Conservation (phyloP, 352 stramenopile species). For the Phytophthora tentaculata region DNA sequence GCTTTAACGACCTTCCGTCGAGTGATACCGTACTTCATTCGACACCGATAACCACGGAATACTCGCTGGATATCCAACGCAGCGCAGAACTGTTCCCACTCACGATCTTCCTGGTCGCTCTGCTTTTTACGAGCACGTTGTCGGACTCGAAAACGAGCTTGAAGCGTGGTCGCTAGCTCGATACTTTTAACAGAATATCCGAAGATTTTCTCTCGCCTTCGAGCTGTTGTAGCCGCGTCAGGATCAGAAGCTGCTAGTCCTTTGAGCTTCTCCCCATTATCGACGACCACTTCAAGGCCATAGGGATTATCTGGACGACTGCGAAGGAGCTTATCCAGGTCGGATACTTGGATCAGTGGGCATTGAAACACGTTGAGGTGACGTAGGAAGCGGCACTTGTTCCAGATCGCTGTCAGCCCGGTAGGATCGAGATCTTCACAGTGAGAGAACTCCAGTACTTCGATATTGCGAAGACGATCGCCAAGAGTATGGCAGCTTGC, state of each 20-base stretch:
- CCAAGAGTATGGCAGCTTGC: slow-evolving; percentile 36
- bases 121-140: slow-evolving; percentile 35
- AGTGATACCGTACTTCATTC: slow-evolving; percentile 50
- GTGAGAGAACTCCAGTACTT: slow-evolving; percentile 50
- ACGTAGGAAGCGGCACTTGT: slow-evolving; percentile 49
- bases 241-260: slow-evolving; percentile 53
- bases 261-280: slow-evolving; percentile 43
- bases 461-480: slow-evolving; percentile 37
- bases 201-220: slow-evolving; percentile 41
- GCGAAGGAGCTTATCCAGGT: slow-evolving; percentile 37
- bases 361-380: slow-evolving; percentile 59
- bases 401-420: slow-evolving; percentile 39
- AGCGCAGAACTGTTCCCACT: slow-evolving; percentile 59
- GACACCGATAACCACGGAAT: slow-evolving; percentile 46
- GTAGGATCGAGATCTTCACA: slow-evolving; percentile 37
- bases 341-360: slow-evolving; percentile 30
- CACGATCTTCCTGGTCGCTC: slow-evolving; percentile 24
- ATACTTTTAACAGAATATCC: slow-evolving; percentile 21
- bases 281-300: slow-evolving; percentile 56
- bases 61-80: slow-evolving; percentile 70
- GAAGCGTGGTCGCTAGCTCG: slow-evolving; percentile 47
- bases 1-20: slow-evolving; percentile 39
- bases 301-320: slow-evolving; percentile 58
- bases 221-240: slow-evolving; percentile 39
- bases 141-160: slow-evolving; percentile 48